Conservation (phyloP, 2,329 filamentous ascomycete genomes). For the Lizonia empirigonia region DNA sequence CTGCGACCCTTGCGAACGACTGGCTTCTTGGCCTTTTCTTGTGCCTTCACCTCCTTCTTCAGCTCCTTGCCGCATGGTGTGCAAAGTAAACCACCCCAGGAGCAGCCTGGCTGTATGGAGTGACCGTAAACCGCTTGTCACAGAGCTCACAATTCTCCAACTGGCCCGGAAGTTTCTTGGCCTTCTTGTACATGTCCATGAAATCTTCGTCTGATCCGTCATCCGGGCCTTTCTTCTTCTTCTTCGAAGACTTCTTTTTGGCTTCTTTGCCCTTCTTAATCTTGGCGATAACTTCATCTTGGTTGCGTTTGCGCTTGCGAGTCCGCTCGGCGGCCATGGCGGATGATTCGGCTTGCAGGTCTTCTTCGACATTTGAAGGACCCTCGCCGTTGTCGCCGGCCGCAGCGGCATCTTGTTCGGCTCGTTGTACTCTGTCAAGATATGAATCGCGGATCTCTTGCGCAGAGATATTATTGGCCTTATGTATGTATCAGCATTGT, state of each 20-base stretch:
- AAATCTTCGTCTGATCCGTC: constrained; percentile 56
- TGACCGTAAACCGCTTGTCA: constrained; percentile 88
- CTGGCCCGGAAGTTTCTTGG: constrained; percentile 75
- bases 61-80: constrained; percentile 77
- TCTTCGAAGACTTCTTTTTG: constrained; percentile 53
- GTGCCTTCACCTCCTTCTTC: constrained; percentile 67
- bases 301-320: constrained; percentile 63
- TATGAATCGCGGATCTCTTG: constrained; percentile 66
- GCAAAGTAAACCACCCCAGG: constrained; percentile 86
- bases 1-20: constrained; percentile 67
- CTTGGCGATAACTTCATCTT: constrained; percentile 55
- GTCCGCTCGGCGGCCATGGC: constrained; percentile 51
- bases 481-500: background rate
- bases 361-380: constrained; percentile 42
- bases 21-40: constrained; percentile 64
- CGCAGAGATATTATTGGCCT: constrained; percentile 76
- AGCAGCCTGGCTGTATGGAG: constrained; percentile 81
- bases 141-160: constrained; percentile 87
- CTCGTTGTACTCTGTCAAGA: constrained; percentile 58
- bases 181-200: constrained; percentile 61
- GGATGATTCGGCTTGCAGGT: constrained; percentile 43
- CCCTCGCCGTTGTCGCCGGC: constrained; percentile 46
- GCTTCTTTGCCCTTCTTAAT: constrained; percentile 57
- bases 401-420: constrained; percentile 48
- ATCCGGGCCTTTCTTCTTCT: constrained; percentile 48